Evolutionary conservation across 345 rosid genomes (phyloP), one percentile per base, ranked within the genome.

Genomic region (thale cress (Arabidopsis thaliana)): DNA sequence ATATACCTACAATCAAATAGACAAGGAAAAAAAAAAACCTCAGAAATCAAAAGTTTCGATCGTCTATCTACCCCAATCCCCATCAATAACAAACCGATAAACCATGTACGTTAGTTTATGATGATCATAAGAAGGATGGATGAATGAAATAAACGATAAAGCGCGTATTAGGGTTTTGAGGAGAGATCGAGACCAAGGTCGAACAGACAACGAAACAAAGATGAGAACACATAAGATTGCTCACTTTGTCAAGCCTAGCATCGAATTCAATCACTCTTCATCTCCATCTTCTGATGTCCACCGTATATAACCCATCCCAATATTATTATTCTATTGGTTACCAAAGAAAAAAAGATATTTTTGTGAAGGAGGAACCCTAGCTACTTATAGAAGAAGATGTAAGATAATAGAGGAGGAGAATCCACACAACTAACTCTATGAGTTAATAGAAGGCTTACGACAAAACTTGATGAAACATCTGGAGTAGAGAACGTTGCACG

Each of bases 191-290:
- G 63, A 57, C 81, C 77, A 78, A 72, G 81, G 81, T 78, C 81
- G 81, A 78, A 78, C 81, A 78, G 81, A 78, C 81, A 78, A 78
- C 81, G 81, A 78, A 78, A 72, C 73, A 72, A 78, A 78, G 81
- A 78, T 78, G 77, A 65, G 10, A 78, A 59, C 67, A 58, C 62
- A 78, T 48, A 71, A 70, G 80, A 71, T 40, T 56, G 80, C 80
- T 77, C 80, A 77, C 80, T 77, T 77, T 77, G 70, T 63, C 37
- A 77, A 77, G 71, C 37, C 37, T 77, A 77, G 76, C 80, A 77
- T 77, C 67, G 76, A 77, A 71, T 58, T 67, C 72, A 77, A 77
- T 8, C 8, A 70, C 80, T 63, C 49, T 76, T 61, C 50, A 52
- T 52, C 79, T 13, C 22, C 68, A 10, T 69, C 79, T 68, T 76